Conservation (phyloP, 768 basidiomycete genomes). For the Boletus reticulatus region DNA sequence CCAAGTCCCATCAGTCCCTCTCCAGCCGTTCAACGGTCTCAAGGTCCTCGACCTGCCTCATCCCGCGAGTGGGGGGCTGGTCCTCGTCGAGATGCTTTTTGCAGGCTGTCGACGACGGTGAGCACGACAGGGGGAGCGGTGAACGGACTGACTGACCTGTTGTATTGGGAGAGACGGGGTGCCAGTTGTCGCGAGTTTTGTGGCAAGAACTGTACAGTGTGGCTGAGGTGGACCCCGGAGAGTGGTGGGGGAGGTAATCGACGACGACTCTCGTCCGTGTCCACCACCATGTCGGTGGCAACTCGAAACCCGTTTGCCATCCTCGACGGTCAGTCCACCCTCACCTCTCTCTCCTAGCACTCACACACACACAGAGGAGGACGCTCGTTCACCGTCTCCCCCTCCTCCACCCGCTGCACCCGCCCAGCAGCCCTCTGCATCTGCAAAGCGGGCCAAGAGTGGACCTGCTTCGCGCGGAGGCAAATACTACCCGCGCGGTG, state of each 20-base stretch:
- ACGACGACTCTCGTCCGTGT: not conserved
- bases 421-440: constrained; percentile 34
- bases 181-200: constrained; percentile 21
- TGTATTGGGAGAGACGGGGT: not conserved
- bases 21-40: constrained; percentile 89
- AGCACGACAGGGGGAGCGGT: not conserved
- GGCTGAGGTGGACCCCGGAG: constrained; percentile 48
- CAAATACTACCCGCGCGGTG: constrained; percentile 68
- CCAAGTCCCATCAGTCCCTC: constrained; percentile 80
- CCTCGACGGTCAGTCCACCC: constrained; percentile 61
- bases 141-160: constrained; percentile 45
- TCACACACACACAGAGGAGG: constrained; percentile 38
- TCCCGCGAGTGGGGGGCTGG: constrained; percentile 60
- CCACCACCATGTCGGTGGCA: constrained; percentile 78
- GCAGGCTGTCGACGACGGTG: constrained; percentile 41
- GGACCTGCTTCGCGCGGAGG: constrained; percentile 67
- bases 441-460: constrained; percentile 46
- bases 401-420: constrained; percentile 31
- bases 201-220: constrained; percentile 40
- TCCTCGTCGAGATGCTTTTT: constrained; percentile 92
- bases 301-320: constrained; percentile 83
- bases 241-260: not conserved
- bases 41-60: constrained; percentile 77
- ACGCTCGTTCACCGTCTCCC: constrained; percentile 36
- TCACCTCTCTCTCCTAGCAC: not conserved